A percentile compares a stretch with the other conserved stretches of the same genome.
Evolutionary conservation across 208 protist species (phyloP).

Genomic region (Leptomonas pyrrhocoris): DNA sequence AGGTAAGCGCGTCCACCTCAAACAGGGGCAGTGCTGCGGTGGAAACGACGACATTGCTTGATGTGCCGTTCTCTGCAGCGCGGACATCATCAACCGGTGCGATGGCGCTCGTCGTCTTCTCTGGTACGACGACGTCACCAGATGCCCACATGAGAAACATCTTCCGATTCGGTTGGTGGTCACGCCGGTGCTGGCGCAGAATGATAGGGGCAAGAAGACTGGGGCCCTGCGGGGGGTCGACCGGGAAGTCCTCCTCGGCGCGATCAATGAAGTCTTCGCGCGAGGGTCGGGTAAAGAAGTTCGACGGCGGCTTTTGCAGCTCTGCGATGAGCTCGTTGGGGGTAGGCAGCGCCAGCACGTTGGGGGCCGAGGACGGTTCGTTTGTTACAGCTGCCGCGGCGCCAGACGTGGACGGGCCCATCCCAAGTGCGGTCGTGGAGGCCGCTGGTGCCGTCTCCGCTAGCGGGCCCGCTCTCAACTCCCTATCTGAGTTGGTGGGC

Average conservation of each 20-base stretch:
- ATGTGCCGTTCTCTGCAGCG: background rate
- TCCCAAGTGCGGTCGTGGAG: background rate
- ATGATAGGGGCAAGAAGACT: conserved; percentile 64
- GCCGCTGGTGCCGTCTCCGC: background rate
- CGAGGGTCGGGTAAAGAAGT: conserved; percentile 72
- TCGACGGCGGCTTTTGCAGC: conserved; percentile 24
- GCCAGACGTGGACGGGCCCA: background rate
- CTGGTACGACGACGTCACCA: conserved; percentile 33
- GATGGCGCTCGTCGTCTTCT: background rate
- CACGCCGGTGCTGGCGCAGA: conserved; percentile 62
- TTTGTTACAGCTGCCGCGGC: background rate
- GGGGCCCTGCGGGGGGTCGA: conserved; percentile 61
- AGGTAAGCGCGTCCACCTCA: conserved; percentile 31
- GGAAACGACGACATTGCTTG: background rate
- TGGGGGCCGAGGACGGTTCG: background rate
- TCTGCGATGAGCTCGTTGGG: conserved; percentile 24
- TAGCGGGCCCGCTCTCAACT: background rate
- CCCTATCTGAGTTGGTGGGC: background rate
- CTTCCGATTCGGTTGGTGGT: conserved; percentile 62
- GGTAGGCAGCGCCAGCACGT: conserved; percentile 14
- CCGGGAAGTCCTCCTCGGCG: conserved; percentile 57
- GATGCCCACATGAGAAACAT: conserved; percentile 81
- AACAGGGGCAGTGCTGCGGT: background rate
- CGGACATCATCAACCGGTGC: background rate
- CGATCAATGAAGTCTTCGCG: conserved; percentile 72